Percentiles rank a stretch among this genome's conserved stretches.
Conservation (phyloP, 371 early-diverging fungal species). For the Cokeromyces recurvatus region DNA sequence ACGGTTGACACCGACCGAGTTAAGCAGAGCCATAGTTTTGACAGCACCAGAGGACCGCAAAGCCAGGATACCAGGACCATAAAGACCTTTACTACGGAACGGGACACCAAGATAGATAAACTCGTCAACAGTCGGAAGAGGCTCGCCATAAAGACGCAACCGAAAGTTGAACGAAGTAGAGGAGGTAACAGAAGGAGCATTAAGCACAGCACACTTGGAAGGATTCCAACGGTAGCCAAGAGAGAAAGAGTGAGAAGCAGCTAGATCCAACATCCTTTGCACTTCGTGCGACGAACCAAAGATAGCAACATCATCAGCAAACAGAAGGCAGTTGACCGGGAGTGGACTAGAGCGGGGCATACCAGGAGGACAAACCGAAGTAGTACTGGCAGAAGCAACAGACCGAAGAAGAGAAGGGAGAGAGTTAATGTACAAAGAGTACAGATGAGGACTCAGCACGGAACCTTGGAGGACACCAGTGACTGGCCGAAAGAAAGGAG, state of each 20-base stretch:
- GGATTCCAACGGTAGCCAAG: conserved; percentile 28
- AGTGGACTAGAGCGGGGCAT: neutral
- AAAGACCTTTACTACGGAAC: conserved; percentile 4
- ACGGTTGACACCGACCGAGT: neutral
- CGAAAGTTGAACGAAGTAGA: neutral
- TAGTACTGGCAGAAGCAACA: neutral
- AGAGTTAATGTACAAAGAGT: conserved; percentile 21
- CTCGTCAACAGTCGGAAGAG: conserved; percentile 2
- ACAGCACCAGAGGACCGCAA: neutral
- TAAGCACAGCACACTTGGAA: conserved; percentile 21
- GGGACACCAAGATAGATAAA: conserved; percentile 18
- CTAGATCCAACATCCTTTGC: conserved; percentile 5
- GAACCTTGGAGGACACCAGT: conserved; percentile 24
- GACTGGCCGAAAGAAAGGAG: neutral
- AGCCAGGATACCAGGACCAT: neutral
- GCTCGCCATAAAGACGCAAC: conserved; percentile 7
- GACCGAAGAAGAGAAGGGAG: conserved; percentile 10
- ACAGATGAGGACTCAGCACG: conserved; percentile 15
- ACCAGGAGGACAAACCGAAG: neutral
- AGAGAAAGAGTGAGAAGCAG: conserved; percentile 7
- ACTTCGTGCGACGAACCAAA: conserved; percentile 12
- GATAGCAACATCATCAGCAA: conserved; percentile 28
- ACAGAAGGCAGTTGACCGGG: conserved; percentile 9
- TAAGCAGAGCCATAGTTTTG: neutral
- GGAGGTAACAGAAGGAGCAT: neutral